A percentile compares a stretch with the other conserved stretches of the same genome.
Evolutionary conservation across 768 basidiomycete genomes (phyloP).

Genomic region (Tricholoma saponaceum): DNA sequence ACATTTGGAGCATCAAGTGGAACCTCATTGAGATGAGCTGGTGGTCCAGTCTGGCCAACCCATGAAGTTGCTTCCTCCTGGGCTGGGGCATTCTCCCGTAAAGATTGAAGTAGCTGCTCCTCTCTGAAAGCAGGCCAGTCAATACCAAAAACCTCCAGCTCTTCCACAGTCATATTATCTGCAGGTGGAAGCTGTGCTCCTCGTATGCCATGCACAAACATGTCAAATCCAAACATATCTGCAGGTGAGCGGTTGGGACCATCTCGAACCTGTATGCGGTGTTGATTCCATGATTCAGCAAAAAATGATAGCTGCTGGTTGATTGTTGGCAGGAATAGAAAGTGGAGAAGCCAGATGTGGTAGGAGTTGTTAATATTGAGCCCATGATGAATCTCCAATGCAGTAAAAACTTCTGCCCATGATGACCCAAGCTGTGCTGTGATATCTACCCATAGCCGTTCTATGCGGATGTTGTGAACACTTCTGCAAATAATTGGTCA

Average conservation of each 20-base stretch:
- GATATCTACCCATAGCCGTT: slow-evolving; percentile 33
- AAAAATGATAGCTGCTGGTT: slow-evolving; percentile 24
- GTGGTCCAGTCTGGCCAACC: not conserved
- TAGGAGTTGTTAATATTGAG: slow-evolving; percentile 21
- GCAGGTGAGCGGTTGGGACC: slow-evolving; percentile 21
- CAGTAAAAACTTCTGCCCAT: slow-evolving; percentile 29
- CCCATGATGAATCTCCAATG: slow-evolving; percentile 25
- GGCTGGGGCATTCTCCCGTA: not conserved
- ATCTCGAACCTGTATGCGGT: slow-evolving; percentile 21
- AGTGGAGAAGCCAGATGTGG: slow-evolving; percentile 34
- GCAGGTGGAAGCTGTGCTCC: not conserved
- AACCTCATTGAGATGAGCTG: not conserved
- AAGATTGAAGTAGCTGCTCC: slow-evolving; percentile 1
- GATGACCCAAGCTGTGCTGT: slow-evolving; percentile 20
- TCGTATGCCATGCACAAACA: slow-evolving; percentile 20
- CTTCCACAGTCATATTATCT: slow-evolving; percentile 8
- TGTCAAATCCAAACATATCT: slow-evolving; percentile 30
- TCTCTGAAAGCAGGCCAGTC: slow-evolving; percentile 24
- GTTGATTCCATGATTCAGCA: slow-evolving; percentile 29
- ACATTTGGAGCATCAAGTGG: not conserved
- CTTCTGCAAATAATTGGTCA: slow-evolving; percentile 16
- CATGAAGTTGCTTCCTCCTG: not conserved
- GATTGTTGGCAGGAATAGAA: slow-evolving; percentile 28
- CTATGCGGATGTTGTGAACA: slow-evolving; percentile 35
- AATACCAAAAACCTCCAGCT: slow-evolving; percentile 22